Percentiles rank a stretch among this genome's conserved stretches.
Evolutionary conservation across 2,329 filamentous ascomycete genomes (phyloP).

Genomic region (Aspergillus viridinutans): DNA sequence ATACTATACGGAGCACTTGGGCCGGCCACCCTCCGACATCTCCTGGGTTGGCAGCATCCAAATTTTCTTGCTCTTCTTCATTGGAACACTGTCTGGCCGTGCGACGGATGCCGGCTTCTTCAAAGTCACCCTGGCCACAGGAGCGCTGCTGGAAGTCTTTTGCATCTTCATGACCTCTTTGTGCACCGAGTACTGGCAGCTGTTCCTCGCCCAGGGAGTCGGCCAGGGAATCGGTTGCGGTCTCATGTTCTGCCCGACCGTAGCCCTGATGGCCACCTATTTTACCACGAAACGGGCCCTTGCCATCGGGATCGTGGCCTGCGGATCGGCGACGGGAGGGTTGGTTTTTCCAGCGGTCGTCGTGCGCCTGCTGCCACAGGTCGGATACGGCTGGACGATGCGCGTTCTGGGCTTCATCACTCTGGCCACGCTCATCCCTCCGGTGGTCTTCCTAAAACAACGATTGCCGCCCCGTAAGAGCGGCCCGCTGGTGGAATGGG

Average conservation of each 20-base stretch:
- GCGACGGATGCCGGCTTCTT: conserved; percentile 52
- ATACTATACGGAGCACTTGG: conserved; percentile 45
- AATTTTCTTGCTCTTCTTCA: conserved; percentile 48
- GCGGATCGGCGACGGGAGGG: conserved; percentile 59
- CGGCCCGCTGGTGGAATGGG: conserved; percentile 50
- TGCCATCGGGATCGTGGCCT: conserved; percentile 57
- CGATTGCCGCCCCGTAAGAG: conserved; percentile 47
- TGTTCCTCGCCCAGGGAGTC: conserved; percentile 50
- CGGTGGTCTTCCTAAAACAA: conserved; percentile 45
- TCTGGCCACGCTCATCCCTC: conserved; percentile 42
- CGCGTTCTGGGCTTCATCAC: conserved; percentile 59
- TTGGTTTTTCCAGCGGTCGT: conserved; percentile 60
- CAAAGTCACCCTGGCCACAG: conserved; percentile 40
- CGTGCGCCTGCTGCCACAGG: conserved; percentile 52
- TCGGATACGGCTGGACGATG: conserved; percentile 65
- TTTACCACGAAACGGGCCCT: conserved; percentile 57
- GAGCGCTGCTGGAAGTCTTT: conserved; percentile 42
- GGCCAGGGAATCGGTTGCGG: conserved; percentile 55
- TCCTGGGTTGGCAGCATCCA: conserved; percentile 52
- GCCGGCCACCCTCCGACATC: conserved; percentile 44
- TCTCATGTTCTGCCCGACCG: conserved; percentile 51
- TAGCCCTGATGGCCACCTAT: conserved; percentile 57
- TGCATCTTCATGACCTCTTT: conserved; percentile 51
- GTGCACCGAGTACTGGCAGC: conserved; percentile 48
- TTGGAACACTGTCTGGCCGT: conserved; percentile 50